These are phyloP conservation scores for Coniochaeta sp. DNA, from an alignment of 2,329 filamentous ascomycete species.

Conservation along the genomic window DNA sequence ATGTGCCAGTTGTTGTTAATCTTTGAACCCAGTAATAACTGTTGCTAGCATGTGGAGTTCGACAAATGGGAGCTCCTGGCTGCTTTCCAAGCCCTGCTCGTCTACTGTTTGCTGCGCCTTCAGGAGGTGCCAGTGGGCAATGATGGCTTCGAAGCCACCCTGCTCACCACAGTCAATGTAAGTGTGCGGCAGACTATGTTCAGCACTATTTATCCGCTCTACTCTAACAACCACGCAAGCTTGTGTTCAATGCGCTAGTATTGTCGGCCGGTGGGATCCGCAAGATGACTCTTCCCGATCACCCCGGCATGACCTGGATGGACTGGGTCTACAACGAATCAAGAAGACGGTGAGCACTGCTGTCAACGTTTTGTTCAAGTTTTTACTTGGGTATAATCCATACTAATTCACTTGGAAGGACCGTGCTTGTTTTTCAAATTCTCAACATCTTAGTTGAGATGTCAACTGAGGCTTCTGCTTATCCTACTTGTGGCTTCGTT, in stretches of 20 bases:
- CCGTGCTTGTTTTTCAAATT: constrained; percentile 7
- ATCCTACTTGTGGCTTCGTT: constrained; percentile 4
- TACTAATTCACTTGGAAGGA: constrained; percentile 1
- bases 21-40: neutral
- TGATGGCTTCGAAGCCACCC: constrained; percentile 2
- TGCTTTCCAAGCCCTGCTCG: constrained; percentile 9
- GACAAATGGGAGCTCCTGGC: constrained; percentile 10
- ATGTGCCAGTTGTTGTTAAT: neutral
- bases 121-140: constrained; percentile 5
- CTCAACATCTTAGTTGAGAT: constrained; percentile 8
- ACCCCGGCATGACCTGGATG: constrained; percentile 3
- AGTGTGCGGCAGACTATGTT: neutral
- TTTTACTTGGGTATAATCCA: neutral
- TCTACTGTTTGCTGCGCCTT: constrained; percentile 10
- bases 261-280: neutral
- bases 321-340: constrained; percentile 10
- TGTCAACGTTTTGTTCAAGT: neutral
- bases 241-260: neutral
- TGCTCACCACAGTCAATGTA: constrained; percentile 4
- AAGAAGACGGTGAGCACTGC: constrained; percentile 8
- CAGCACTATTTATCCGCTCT: neutral
- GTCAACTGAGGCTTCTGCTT: constrained; percentile 1
- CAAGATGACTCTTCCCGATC: constrained; percentile 2
- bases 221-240: neutral
- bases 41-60: constrained; percentile 5